These are phyloP conservation scores for Termitomyces sp. DNA, from an alignment of 768 basidiomycete genomes.

Conservation along the genomic window DNA sequence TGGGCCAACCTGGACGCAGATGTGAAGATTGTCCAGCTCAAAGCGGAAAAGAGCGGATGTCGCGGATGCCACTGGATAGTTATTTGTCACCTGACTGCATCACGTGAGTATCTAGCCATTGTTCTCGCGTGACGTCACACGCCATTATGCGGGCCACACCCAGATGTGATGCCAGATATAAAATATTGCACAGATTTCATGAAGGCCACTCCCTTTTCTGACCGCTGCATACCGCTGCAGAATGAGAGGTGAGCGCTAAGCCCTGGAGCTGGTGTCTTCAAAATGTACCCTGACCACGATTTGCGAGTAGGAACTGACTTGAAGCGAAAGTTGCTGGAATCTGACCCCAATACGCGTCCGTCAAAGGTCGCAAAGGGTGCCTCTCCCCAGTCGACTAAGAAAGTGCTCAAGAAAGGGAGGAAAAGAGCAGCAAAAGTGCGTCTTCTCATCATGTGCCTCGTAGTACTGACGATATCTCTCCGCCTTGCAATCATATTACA, in stretches of 20 bases:
- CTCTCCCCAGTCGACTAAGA: slow-evolving; percentile 27
- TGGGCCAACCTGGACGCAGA: background rate
- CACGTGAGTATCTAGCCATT: background rate
- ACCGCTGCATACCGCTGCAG: background rate
- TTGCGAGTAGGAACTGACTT: slow-evolving; percentile 19
- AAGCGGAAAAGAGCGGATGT: background rate
- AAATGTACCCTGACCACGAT: background rate
- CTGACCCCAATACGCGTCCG: slow-evolving; percentile 33
- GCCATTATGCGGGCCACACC: background rate
- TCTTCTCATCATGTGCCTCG: background rate
- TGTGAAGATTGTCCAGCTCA: background rate
- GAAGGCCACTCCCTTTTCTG: background rate
- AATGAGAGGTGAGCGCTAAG: background rate
- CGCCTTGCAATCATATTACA: slow-evolving; percentile 17
- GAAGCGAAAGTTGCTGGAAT: slow-evolving; percentile 41
- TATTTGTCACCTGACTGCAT: no score
- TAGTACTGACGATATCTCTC: slow-evolving; percentile 1
- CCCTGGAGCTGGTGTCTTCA: background rate
- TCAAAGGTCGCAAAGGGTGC: slow-evolving; percentile 49
- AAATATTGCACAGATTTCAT: slow-evolving; percentile 1
- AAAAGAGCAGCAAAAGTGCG: slow-evolving; percentile 48
- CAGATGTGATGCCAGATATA: background rate
- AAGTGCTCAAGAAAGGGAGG: slow-evolving; percentile 27
- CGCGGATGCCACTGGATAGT: background rate
- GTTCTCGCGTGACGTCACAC: slow-evolving; percentile 18